Percentiles rank a stretch among this genome's conserved stretches.
Conservation (phyloP, 2,329 filamentous ascomycete species). For the Aspergillus novofumigatus region DNA sequence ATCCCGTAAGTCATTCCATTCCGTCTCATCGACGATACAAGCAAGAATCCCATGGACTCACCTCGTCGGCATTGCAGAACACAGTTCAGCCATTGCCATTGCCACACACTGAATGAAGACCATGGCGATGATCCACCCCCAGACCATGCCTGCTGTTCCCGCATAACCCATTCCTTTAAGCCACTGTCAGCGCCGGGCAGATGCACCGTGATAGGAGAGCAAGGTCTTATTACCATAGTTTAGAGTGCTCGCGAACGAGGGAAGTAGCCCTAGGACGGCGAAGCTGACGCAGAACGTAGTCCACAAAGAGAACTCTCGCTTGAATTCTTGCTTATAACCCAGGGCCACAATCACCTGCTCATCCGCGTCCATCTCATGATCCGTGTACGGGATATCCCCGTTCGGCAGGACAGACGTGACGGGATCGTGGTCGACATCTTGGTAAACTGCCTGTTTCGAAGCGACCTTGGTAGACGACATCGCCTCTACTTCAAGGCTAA, state of each 20-base stretch:
- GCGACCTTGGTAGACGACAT: slow-evolving; percentile 3
- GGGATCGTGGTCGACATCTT: slow-evolving; percentile 25
- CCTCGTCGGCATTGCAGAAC: slow-evolving; percentile 68
- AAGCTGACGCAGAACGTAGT: slow-evolving; percentile 72
- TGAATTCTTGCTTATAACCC: slow-evolving; percentile 59
- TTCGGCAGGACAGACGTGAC: slow-evolving; percentile 36
- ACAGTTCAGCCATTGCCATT: slow-evolving; percentile 66
- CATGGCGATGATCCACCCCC: slow-evolving; percentile 73
- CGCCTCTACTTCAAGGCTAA: background rate
- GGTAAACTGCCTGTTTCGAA: slow-evolving; percentile 14
- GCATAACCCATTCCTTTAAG: slow-evolving; percentile 49
- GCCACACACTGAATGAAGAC: slow-evolving; percentile 68
- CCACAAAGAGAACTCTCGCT: slow-evolving; percentile 69
- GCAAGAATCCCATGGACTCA: slow-evolving; percentile 14
- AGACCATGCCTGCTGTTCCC: slow-evolving; percentile 63
- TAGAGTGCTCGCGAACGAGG: slow-evolving; percentile 67
- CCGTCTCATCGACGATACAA: background rate
- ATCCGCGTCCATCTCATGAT: slow-evolving; percentile 37
- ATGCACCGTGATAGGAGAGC: background rate
- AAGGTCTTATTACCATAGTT: slow-evolving; percentile 57
- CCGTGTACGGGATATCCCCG: slow-evolving; percentile 34
- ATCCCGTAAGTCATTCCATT: slow-evolving; percentile 1
- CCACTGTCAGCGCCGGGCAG: slow-evolving; percentile 2
- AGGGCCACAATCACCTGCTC: slow-evolving; percentile 41
- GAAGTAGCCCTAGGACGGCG: slow-evolving; percentile 66